Evolutionary conservation across 169 alveolate species (phyloP).

Genomic region (Eimeria necatrix): DNA sequence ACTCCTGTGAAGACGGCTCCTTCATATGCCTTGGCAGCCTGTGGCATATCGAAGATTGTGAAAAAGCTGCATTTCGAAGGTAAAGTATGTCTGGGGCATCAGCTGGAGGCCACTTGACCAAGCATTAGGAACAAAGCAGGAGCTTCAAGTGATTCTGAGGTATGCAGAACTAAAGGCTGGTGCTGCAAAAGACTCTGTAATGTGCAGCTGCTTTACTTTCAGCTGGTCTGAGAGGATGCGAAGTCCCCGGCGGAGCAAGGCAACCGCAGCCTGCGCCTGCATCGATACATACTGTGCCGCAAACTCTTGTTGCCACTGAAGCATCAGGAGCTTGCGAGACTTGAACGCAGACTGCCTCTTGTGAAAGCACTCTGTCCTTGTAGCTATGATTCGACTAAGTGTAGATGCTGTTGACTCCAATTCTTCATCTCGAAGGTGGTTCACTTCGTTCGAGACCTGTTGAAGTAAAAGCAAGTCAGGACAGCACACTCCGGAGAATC

Average conservation of each 20-base stretch:
- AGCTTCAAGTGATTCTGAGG: background rate
- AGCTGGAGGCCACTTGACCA: background rate
- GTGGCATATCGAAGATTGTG: background rate
- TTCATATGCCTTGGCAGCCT: slow-evolving; percentile 54
- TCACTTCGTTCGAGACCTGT: slow-evolving; percentile 48
- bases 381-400: slow-evolving; percentile 30
- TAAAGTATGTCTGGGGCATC: background rate
- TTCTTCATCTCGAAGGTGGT: slow-evolving; percentile 40
- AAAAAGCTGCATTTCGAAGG: background rate
- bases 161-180: background rate
- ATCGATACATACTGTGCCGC: slow-evolving; percentile 16
- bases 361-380: slow-evolving; percentile 4
- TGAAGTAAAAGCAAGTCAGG: too few species aligned
- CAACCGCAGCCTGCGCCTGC: slow-evolving; percentile 46
- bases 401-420: slow-evolving; percentile 22
- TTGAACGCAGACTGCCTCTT: slow-evolving; percentile 70
- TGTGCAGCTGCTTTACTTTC: background rate
- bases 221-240: slow-evolving; percentile 18
- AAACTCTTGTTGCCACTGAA: slow-evolving; percentile 13
- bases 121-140: background rate
- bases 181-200: background rate
- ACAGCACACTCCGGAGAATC: too few species aligned
- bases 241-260: slow-evolving; percentile 55
- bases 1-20: slow-evolving; percentile 31
- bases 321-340: slow-evolving; percentile 59